Conservation (phyloP, 768 basidiomycete genomes). For the Butyriboletus loyo region DNA sequence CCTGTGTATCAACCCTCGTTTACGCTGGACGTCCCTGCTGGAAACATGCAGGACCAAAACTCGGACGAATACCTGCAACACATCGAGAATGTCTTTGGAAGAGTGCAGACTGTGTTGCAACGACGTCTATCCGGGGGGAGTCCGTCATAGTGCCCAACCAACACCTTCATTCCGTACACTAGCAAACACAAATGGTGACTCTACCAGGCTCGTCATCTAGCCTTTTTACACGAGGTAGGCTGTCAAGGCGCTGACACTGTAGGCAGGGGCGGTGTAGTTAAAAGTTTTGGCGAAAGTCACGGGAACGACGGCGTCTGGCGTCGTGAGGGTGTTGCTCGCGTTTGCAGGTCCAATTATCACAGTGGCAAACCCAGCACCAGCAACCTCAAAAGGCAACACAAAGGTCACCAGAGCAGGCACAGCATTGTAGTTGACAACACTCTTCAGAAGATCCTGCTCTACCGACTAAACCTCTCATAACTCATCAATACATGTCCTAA, state of each 20-base stretch:
- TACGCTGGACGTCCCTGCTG: constrained; percentile 69
- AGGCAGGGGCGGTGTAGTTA: constrained; percentile 51
- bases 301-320: constrained; percentile 48
- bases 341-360: constrained; percentile 48
- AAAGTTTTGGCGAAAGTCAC: constrained; percentile 43
- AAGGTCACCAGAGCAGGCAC: constrained; percentile 46
- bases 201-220: neutral
- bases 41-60: constrained; percentile 76
- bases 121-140: constrained; percentile 9
- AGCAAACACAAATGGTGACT: neutral
- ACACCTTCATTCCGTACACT: neutral
- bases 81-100: constrained; percentile 42
- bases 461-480: constrained; percentile 16
- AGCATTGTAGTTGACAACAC: constrained; percentile 43
- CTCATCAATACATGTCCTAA: constrained; percentile 36
- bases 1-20: constrained; percentile 79
- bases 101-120: constrained; percentile 27
- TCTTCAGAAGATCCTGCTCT: neutral
- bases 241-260: constrained; percentile 38
- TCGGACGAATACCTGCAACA: constrained; percentile 50
- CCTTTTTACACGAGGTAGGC: constrained; percentile 3
- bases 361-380: constrained; percentile 41
- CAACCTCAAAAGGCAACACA: constrained; percentile 52
- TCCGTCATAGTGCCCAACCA: neutral
- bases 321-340: constrained; percentile 53